Base-by-base conservation (phyloP, 108 stramenopile genomes). In the Discostella pseudostelligera region DNA sequence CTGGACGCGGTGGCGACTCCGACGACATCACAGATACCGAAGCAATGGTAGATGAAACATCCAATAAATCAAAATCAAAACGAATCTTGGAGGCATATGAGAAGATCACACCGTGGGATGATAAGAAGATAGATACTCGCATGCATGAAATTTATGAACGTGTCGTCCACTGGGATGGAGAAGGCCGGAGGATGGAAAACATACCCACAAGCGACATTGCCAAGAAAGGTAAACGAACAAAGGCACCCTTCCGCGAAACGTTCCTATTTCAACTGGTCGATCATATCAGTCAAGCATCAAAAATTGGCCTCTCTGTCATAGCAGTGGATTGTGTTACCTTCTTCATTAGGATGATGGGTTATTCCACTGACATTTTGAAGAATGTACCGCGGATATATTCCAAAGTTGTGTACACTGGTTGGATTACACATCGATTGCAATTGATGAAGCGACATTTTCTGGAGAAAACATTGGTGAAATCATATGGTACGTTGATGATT, bases 371-470 rank as follows among this genome's bases (percentile, higher is more conserved):
- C 13, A 47, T 60, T 1, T 57, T 76, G 28, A 66, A 76, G 48
- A 62, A 51, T 26, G 0, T 54, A 0, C 20, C 74, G 0, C 44
- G 62, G 0, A 53, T 74, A 17, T 83, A 81, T 72, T 78, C 83
- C n/a, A 81, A 81, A 21, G 39, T 74, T 12, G 55, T 60, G 1
- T 85, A 82, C 54, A 73, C 76, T 0, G 46, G 80, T 16, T 87
- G 86, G 86, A 63, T 80, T 36, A 74, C 78, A 0, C 62, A 49
- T 16, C 44, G 78, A 13, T 19, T 79, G n/a, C 47, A 57, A 11
- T 26, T 64, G 0, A 19, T 82, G 45, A 87, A 87, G 54, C 26
- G 76, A 9, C 78, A 65, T 40, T 32, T 84, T 9, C 29, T 87
- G 1, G 43, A 61, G 2, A 75, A 66, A 55, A 44, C 53, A 1